Evolutionary conservation across 2,329 filamentous ascomycete genomes (phyloP), one percentile per base, ranked within the genome.

Genomic region (Metarhizium guizhouense): DNA sequence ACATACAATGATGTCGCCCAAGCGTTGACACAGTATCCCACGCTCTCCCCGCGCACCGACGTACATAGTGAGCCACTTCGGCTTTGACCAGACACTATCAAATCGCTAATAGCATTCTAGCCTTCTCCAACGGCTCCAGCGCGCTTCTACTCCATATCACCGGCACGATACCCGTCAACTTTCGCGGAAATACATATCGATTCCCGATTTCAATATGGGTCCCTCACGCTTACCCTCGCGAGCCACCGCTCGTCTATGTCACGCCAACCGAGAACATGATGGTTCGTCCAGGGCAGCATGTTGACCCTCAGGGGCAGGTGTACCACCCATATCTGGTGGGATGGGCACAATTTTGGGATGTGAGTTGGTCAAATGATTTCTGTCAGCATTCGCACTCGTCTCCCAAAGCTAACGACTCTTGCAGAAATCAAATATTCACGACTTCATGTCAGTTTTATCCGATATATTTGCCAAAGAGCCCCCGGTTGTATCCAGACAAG

Each of bases 261-360:
- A 92, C 85, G 6, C 92, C 94, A 3, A 90, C 88, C 5, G 86
- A 89, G 61, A 88, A 85, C 60, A 97, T 99, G 90, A 74, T 88
- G 61, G 86, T 99, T 47, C 82, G 93, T 20, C 90, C 92, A 1
- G 94, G 94, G 0, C 94, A 99, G 68, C 91, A 99, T 75, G 91
- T 99, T 58, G 91, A 94, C 66, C 85, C 89, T 5, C 93, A 97
- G 65, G 94, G 94, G 30, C 86, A 89, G 68, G 83, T 97, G 60
- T 99, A 97, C 69, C 94, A 99, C 69, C 94, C 94, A 42, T 99
- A 97, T 69, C 76, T 99, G 50, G 89, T 90, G 36, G 86, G 90
- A 59, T 99, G 94, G 94, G 76, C 80, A 36, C 85, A 90, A 61
- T 93, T 88, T 63, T 94, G 89, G 88, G 90, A 96, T 82, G 90